Evolutionary conservation across 257 asterid species (phyloP), one percentile per base, ranked within the genome.

Genomic region (Striga asiatica): DNA sequence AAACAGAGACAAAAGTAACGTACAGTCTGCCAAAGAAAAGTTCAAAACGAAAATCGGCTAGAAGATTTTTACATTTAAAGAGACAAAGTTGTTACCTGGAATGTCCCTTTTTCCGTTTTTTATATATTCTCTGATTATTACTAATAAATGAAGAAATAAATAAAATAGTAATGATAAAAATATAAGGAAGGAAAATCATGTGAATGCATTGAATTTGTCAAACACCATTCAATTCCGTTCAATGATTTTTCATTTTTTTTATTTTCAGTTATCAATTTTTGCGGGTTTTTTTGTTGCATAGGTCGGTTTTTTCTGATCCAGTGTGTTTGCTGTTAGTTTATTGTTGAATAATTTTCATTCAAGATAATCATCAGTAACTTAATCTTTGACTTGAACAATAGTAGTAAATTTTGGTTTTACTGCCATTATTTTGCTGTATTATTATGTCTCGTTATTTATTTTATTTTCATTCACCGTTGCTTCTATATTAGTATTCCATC

Each of bases 251-350:
- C 41, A 13, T 31, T 51, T 64, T 64, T 50, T 48, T 64, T 41
- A 13, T 31, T 51, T 64, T 64, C 75, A 11, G 70, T 73, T 70
- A 64, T 43, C 65, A 27, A 28, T 27, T 35, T 27, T 39, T 58
- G 23, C 20, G 9, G 24, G 25, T n/a, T 42, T 34, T 59, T 58
- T 60, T 48, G 20, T 14, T 22, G 3, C 25, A 31, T 19, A 13
- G 18, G 46, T 19, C 61, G 41, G 56, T 64, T 65, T 64, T 47
- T 28, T 28, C 5, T 28, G 7, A 28, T 28, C 25, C 16, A 27
- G 52, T 50, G 42, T 32, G 51, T n/a, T 43, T 7, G 22, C 11
- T 20, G 38, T 8, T 34, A 6, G 47, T 45, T 61, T 39, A 50
- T 38, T 55, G 42, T 23, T 35, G 43, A 50, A 34, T 61, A 39